Base-by-base conservation (phyloP, 2,329 filamentous ascomycete genomes). In the Fusarium mundagurra region DNA sequence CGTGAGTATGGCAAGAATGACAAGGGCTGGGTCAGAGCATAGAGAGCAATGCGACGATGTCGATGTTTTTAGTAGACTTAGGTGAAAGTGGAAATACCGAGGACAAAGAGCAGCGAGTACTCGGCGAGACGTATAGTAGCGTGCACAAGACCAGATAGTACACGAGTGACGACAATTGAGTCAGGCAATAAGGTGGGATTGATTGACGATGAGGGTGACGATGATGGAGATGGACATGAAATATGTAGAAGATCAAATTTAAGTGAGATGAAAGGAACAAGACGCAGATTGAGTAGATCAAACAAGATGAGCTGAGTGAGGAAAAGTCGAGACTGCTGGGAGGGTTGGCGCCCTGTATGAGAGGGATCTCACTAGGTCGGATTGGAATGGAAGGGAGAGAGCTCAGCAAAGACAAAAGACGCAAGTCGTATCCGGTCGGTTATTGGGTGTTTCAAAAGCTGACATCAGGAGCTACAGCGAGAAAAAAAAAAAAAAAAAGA, bases 1-100 rank as follows among this genome's bases (percentile, higher is more conserved):
- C 36, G 38, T 51, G 20, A 36, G 39, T 53, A 47, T 31, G 47
- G 45, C 29, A 58, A 55, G 24, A 50, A 65, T 59, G 58, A 55
- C 55, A 47, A n/a, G 55, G 67, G 61, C 47, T 54, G 45, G 61
- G 36, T 55, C 47, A 27, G 67, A 68, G 54, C 31, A 72, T 55
- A 61, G 54, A 69, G 68, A 54, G 61, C 64, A 60, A 74, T 62
- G 54, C 50, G 51, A 72, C 72, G 68, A 72, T 66, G 71, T 64
- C 66, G 71, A 63, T 55, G 18, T 44, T 51, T 45, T 34, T 45
- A 51, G 41, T 31, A 36, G 50, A 29, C 44, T 53, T 48, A 24
- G 48, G 43, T 59, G 41, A 45, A 65, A 45, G 53, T 58, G 71
- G 41, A 43, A 67, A 43, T 38, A 53, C 59, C 43, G 29, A 50